Evolutionary conservation across 1,139 yeast genomes (phyloP), one percentile per base, ranked within the genome.

Genomic region (Geotrichum reessii): DNA sequence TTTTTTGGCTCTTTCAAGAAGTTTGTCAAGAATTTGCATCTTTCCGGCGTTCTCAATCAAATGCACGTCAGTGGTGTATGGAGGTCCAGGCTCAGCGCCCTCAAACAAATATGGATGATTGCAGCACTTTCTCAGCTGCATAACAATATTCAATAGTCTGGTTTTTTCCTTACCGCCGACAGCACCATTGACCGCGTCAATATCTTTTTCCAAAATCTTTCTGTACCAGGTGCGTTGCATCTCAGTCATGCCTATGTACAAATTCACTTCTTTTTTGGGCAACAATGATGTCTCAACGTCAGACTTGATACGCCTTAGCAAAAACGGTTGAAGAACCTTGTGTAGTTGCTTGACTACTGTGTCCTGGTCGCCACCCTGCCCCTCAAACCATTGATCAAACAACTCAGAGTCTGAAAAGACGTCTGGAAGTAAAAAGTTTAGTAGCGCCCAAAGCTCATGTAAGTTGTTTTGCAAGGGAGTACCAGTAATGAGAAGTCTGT

Each of bases 11-110:
- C 88, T 85, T 65, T 81, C 82, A 63, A 93, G 76, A 69, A 93
- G 77, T 70, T 89, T 90, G 71, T 93, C 99, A 59, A 93, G 74
- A 52, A 93, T 87, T 53, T 88, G 80, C 92, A 93, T 86, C 71
- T 93, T 93, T 42, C 96, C 97, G 12, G 96, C 81, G 70, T 93
- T 93, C 72, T 71, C 85, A 11, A 93, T 85, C 65, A 93, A 78
- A 73, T 93, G 98, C 69, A 92, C 98, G 71, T 92, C 99, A 0
- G 97, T 93, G 1, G 98, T 92, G 70, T 81, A 93, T 0, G 99
- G 99, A 2, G 99, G 99, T 9, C 99, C 99, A 0, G 98, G 98
- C 71, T 93, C 99, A 0, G 99, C 99, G 47, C 99, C 98, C 71
- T 93, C 98, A 68, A 93, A 93, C 55, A 93, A 76, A 71, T 93